Base-by-base conservation (phyloP, 1,139 yeast genomes). In the Nakaseomyces uthaithaninus region DNA sequence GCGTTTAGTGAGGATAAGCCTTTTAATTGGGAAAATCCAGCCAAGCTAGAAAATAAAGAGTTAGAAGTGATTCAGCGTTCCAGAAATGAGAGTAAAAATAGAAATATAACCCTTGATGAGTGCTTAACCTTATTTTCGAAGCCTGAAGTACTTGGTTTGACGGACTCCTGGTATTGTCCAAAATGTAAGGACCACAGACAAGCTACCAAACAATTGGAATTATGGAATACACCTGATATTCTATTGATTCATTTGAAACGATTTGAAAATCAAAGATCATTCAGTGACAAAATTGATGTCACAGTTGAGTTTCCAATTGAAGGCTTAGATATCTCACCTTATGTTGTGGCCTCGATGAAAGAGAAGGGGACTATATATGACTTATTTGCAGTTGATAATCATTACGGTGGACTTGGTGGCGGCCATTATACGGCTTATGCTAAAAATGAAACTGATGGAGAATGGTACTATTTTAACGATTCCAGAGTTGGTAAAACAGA, bases 361-460 rank as follows among this genome's bases (percentile, higher is more conserved):
- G 62, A 62, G 10, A 65, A 64, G 4, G 64, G 63, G 7, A 33
- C 54, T 7, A 60, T 85, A 0, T 91, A 91, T 60, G 98, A 91
- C 58, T 67, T 91, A 51, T 72, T 85, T 54, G 97, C 94, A 0
- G 96, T 91, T 19, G 97, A 89, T 59, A 89, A 89, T 59, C 98
- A 91, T 59, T 89, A 72, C 58, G 98, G 98, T 42, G 96, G 97
- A 0, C 68, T 91, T 24, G 97, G 97, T 1, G 98, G 98, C 6
- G 98, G 98, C 3, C 98, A 91, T 64, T 91, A 91, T 59, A 91
- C 98, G 1, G 86, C 97, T 0, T 80, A 77, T 52, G 96, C 75
- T 1, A 81, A 80, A 59, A 89, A 89, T 55, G 80, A 78, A 60
- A 68, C 77, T 38, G 94, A 85, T 53, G 65, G 67, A 23, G 69